Evolutionary conservation across 139 green algal genomes (phyloP).

Genomic region (Haematococcus lacustris): DNA sequence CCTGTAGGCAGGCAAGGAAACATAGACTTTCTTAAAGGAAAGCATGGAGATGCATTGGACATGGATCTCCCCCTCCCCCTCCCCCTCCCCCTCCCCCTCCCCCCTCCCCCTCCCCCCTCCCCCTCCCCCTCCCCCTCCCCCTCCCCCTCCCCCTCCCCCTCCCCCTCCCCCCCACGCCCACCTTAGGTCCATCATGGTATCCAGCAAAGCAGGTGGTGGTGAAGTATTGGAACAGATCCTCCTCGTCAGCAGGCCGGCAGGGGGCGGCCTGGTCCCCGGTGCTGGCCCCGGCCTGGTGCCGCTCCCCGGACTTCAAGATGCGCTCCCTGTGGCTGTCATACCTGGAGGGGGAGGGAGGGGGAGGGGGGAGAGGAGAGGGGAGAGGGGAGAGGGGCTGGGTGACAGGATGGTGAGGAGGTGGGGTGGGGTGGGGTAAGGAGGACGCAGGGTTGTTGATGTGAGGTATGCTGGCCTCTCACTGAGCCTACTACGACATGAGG

Average conservation of each 20-base stretch:
- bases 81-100: no score
- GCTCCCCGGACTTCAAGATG: slow-evolving; percentile 68
- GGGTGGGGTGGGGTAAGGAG: no score
- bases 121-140: no score
- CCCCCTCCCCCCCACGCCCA: no score
- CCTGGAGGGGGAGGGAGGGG: slow-evolving; percentile 31
- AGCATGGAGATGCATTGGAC: no score
- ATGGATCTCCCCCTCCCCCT: no score
- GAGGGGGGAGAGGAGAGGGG: no score
- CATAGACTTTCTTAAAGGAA: no score
- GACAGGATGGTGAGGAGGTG: no score
- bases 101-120: no score
- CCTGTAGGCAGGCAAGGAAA: slow-evolving; percentile 29
- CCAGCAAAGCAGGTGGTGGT: slow-evolving; percentile 62
- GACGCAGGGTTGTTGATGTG: not conserved
- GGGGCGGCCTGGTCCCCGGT: slow-evolving; percentile 11
- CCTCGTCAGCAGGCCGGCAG: slow-evolving; percentile 52
- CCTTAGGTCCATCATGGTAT: slow-evolving; percentile 72
- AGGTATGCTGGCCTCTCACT: not conserved
- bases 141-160: no score
- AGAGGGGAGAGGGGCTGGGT: no score
- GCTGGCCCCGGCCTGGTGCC: slow-evolving; percentile 65
- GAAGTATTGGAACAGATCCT: slow-evolving; percentile 86
- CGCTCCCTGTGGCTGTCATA: slow-evolving; percentile 88
- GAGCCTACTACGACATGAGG: not conserved